phyloP scores from a whole-genome alignment of 2,329 filamentous ascomycete species.

The Penicillium paneum region DNA sequence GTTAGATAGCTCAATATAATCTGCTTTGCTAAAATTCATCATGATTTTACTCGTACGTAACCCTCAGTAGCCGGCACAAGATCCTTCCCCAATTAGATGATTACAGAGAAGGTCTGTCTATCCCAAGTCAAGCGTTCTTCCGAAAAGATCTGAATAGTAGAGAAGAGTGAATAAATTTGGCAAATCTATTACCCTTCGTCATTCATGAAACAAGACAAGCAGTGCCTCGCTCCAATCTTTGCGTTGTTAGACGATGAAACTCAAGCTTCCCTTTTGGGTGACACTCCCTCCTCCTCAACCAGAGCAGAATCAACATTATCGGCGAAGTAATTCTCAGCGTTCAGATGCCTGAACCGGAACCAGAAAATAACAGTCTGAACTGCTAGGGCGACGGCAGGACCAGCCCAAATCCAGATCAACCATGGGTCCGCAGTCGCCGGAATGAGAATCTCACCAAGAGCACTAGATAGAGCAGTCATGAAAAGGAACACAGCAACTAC shows the following conservation, averaged over 20 bases:
- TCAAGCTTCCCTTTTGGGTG: not conserved
- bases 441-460: slow-evolving; percentile 44
- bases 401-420: slow-evolving; percentile 50
- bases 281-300: not conserved
- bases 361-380: slow-evolving; percentile 51
- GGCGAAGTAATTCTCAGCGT: not conserved
- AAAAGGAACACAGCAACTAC: slow-evolving; percentile 46
- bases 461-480: slow-evolving; percentile 39
- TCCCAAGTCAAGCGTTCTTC: too few species aligned
- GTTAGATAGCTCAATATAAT: too few species aligned
- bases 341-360: slow-evolving; percentile 40
- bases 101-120: too few species aligned
- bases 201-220: not conserved
- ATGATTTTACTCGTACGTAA: too few species aligned
- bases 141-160: too few species aligned
- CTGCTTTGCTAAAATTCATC: too few species aligned
- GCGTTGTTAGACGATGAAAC: not conserved
- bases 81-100: too few species aligned
- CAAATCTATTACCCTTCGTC: not conserved
- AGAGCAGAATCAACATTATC: not conserved
- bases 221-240: not conserved
- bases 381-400: slow-evolving; percentile 49
- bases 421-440: slow-evolving; percentile 48
- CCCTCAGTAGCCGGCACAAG: too few species aligned
- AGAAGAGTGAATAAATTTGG: not conserved